Evolutionary conservation across 345 rosid species (phyloP).

Genomic region (Eucalyptus shirleyi): DNA sequence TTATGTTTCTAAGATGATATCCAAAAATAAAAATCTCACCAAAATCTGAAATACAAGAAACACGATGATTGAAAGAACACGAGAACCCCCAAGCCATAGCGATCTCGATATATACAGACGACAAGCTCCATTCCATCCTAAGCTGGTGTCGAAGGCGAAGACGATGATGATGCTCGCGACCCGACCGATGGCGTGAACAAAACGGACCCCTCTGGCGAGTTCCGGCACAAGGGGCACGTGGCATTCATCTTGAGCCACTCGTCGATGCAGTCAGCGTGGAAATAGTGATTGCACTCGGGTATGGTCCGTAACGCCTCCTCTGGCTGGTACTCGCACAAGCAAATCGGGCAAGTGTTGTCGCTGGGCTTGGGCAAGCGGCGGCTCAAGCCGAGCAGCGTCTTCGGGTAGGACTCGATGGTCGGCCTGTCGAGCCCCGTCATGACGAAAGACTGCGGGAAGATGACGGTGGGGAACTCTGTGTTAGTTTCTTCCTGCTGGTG

Average conservation of each 20-base stretch:
- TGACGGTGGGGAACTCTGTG: background rate
- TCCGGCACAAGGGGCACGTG: constrained; percentile 53
- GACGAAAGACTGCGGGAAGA: background rate
- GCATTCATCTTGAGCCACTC: constrained; percentile 48
- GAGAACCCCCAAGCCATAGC: background rate
- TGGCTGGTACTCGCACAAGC: constrained; percentile 41
- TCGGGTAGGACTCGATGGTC: constrained; percentile 44
- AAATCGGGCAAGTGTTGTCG: constrained; percentile 40
- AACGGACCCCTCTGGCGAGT: background rate
- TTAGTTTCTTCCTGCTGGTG: background rate
- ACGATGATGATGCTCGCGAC: background rate
- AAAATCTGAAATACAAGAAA: background rate
- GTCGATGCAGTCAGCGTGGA: constrained; percentile 43
- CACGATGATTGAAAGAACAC: background rate
- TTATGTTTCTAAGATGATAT: background rate
- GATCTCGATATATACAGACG: background rate
- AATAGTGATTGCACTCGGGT: constrained; percentile 58
- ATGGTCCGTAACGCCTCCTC: constrained; percentile 37
- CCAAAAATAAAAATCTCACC: background rate
- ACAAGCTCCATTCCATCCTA: background rate
- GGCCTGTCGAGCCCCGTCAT: constrained; percentile 19
- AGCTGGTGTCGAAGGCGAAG: background rate
- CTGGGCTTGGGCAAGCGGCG: constrained; percentile 31
- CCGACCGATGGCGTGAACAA: background rate
- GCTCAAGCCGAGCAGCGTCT: constrained; percentile 34